Percentiles rank a stretch among this genome's conserved stretches.
These are phyloP conservation scores for Monilinia fructicola DNA, from an alignment of 2,329 filamentous ascomycete species.

Conservation along the genomic window DNA sequence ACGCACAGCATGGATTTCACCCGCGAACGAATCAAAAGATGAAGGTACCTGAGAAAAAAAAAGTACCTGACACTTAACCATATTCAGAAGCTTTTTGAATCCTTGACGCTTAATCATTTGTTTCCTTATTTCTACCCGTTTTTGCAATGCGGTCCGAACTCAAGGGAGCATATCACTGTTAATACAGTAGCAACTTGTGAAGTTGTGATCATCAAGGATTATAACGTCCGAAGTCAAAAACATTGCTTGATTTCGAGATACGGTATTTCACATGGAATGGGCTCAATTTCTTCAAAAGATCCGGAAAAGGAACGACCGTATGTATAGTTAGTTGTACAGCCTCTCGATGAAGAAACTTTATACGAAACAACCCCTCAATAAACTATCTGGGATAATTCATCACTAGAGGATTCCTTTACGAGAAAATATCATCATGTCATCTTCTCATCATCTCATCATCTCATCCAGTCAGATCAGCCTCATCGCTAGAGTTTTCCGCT, in stretches of 20 bases:
- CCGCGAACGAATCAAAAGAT: constrained; percentile 8
- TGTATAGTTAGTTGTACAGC: constrained; percentile 1
- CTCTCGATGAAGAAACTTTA: constrained; percentile 7
- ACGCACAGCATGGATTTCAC: constrained; percentile 5
- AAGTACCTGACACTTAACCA: constrained; percentile 12
- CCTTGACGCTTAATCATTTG: not conserved
- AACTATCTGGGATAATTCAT: not conserved
- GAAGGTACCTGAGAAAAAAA: not conserved
- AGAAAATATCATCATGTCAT: not conserved
- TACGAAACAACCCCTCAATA: not conserved
- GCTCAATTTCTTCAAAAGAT: too few relatives aligned
- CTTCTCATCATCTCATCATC: not conserved
- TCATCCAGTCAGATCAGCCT: not conserved
- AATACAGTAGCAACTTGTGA: too few relatives aligned
- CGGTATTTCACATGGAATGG: too few relatives aligned
- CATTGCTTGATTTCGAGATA: not conserved
- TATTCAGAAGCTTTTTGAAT: not conserved
- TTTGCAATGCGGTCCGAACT: not conserved
- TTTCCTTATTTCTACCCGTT: not conserved
- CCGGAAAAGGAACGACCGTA: not conserved
- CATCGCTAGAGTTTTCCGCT: not conserved
- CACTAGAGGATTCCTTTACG: not conserved
- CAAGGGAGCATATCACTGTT: too few relatives aligned
- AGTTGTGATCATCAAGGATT: not conserved
- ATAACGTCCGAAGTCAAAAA: not conserved